Conservation (phyloP, 1,284 basidiomycete genomes). For the Cryptococcus sp. region DNA sequence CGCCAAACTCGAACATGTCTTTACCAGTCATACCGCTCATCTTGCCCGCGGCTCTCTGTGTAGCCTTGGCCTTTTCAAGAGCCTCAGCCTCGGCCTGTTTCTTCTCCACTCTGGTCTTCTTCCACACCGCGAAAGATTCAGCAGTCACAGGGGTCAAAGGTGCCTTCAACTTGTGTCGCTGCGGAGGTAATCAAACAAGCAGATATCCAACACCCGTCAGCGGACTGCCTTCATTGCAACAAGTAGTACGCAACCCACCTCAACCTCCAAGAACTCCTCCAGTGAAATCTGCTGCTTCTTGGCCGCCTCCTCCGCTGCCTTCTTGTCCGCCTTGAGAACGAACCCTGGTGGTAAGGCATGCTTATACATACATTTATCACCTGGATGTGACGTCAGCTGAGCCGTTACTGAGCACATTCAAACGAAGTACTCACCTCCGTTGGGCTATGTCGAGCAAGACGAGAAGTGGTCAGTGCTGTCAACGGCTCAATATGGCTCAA, state of each 20-base stretch:
- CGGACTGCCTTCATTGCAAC: not conserved
- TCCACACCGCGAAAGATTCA: conserved; percentile 92
- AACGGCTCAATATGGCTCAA: not conserved
- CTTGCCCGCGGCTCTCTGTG: conserved; percentile 85
- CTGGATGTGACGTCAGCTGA: conserved; percentile 18
- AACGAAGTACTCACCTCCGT: conserved; percentile 34
- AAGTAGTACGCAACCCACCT: conserved; percentile 64
- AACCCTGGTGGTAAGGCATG: conserved; percentile 96
- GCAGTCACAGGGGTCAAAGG: conserved; percentile 95
- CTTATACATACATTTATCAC: conserved; percentile 86
- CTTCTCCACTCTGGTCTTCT: conserved; percentile 88
- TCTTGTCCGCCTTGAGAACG: conserved; percentile 87
- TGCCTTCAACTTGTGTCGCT: conserved; percentile 90
- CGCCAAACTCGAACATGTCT: conserved; percentile 97
- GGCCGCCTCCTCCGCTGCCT: conserved; percentile 69
- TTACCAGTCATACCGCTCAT: conserved; percentile 89
- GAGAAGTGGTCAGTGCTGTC: not conserved
- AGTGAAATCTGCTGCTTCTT: conserved; percentile 88
- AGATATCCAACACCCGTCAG: not conserved
- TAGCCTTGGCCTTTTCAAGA: conserved; percentile 78
- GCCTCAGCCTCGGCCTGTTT: conserved; percentile 84
- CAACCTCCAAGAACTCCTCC: conserved; percentile 96
- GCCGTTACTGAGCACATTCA: not conserved
- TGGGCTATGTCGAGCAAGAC: conserved; percentile 35
- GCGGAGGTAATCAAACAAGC: conserved; percentile 1